Evolutionary conservation across 2,329 filamentous ascomycete genomes (phyloP).

Genomic region (Colletotrichum graminicola): DNA sequence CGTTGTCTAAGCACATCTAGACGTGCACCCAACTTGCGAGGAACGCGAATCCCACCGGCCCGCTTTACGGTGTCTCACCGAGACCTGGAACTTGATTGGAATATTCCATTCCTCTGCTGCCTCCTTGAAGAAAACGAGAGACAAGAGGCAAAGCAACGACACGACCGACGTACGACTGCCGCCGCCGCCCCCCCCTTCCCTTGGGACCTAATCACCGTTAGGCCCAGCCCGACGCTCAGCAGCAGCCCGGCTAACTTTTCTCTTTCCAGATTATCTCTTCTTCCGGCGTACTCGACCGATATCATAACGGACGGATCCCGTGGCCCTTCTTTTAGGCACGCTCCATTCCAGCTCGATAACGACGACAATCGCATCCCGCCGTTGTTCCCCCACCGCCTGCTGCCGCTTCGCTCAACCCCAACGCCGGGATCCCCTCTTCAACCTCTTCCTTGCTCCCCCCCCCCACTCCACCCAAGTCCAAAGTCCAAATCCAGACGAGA

Average conservation of each 20-base stretch:
- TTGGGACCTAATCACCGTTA: constrained; percentile 35
- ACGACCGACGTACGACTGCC: constrained; percentile 29
- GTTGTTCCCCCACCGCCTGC: constrained; percentile 20
- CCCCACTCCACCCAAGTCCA: background rate
- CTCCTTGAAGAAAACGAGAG: constrained; percentile 32
- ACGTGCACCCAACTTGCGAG: background rate
- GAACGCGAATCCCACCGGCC: constrained; percentile 24
- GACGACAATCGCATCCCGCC: constrained; percentile 24
- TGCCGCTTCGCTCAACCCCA: background rate
- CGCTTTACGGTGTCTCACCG: constrained; percentile 29
- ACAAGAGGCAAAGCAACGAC: constrained; percentile 14
- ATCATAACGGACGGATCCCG: background rate
- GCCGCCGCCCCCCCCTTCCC: background rate
- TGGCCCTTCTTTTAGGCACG: background rate
- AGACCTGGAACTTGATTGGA: background rate
- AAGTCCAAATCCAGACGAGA: background rate
- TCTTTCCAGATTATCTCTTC: constrained; percentile 19
- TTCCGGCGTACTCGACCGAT: background rate
- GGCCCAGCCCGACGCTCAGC: constrained; percentile 15
- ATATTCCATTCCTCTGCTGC: constrained; percentile 16
- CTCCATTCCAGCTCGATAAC: constrained; percentile 2
- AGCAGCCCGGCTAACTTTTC: constrained; percentile 26
- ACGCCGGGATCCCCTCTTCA: constrained; percentile 26
- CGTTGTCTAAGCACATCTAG: background rate
- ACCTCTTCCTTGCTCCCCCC: background rate